Evolutionary conservation across 805 yeast species (phyloP), one percentile per base, ranked within the genome.

Genomic region (Ogataea zsoltii): DNA sequence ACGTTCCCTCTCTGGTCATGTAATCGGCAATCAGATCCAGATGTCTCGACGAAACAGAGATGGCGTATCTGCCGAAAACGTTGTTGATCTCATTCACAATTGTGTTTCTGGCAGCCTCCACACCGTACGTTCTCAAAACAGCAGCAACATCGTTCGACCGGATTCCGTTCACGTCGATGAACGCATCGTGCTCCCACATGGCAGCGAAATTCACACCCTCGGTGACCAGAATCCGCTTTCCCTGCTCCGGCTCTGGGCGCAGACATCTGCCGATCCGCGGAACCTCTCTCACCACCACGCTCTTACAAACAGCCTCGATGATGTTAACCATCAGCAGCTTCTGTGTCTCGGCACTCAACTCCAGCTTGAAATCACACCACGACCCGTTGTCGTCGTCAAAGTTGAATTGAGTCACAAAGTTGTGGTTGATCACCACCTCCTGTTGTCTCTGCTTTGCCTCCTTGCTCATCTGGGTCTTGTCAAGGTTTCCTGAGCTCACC

Each of bases 1-100:
- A 94, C 2, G 95, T 80, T 62, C 99, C 99, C 70, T 94, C 98
- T 69, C 99, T 83, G 4, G 99, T 94, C 99, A 94, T 94, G 89
- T 88, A 88, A 69, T 94, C 99, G 54, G 96, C 99, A 67, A 94
- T 85, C 66, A 94, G 80, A 65, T 94, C 99, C 71, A 94, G 81
- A 73, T 94, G 99, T 68, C 99, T 88, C 43, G 81, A 74, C 45
- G 94, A 85, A 48, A 94, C 99, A 48, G 90, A 73, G 63, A 94
- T 94, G 60, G 98, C 98, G 69, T 94, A 94, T 43, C 95, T 90
- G 49, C 89, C 88, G 80, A 94, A 94, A 58, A 94, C 99, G 58
- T 88, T 87, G 70, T 88, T 86, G 66, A 94, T 88, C 76, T 94
- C 99, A 61, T 88, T 85, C 25, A 90, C 98, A 72, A 94, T 88